Base-by-base conservation (phyloP, 257 asterid genomes). In the Scutellaria galericulata region DNA sequence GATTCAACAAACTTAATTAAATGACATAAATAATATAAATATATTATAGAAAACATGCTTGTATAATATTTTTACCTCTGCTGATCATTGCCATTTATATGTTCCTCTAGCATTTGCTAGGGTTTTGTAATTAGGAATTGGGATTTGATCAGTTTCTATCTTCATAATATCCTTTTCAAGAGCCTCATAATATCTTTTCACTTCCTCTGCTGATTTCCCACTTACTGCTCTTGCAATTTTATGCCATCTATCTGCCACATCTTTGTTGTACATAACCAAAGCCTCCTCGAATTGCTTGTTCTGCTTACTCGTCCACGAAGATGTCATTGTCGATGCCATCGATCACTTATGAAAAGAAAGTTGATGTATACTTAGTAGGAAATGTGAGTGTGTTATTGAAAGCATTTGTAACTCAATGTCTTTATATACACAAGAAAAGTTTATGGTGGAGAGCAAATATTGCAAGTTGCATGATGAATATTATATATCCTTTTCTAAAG, bases 271-370 rank as follows among this genome's bases (percentile, higher is more conserved):
- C 64, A 2, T 40, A 3, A 79, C 83, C 9, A 83, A 24, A 1
- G 85, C 87, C 9, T 75, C 73, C 63, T 83, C 87, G 55, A 80
- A 83, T 4, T 73, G 79, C 72, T 83, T 77, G 83, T 83, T 83
- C 68, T 83, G 83, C 73, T 64, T 60, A 0, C 52, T 5, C 3
- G 83, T 80, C 85, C 87, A 83, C 11, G 79, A 60, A 1, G 83
- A 69, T 0, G 83, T 4, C 69, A 60, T 52, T 9, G 80, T 66
- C 4, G 76, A 66, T 14, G 79, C 78, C 76, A 71, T 59, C 41
- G 4, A 14, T 2, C 3, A 52, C 14, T 6, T 9, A 27, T 15
- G 31, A 42, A 56, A 24, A 56, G 65, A 6, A 4, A 55, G 52
- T 37, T 20, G 14, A 18, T 35, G 7, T 2, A 22, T 5, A 24